A percentile compares a stretch with the other conserved stretches of the same genome.
phyloP scores from a whole-genome alignment of 1,139 yeast species.

The Meyerozyma athensensis region DNA sequence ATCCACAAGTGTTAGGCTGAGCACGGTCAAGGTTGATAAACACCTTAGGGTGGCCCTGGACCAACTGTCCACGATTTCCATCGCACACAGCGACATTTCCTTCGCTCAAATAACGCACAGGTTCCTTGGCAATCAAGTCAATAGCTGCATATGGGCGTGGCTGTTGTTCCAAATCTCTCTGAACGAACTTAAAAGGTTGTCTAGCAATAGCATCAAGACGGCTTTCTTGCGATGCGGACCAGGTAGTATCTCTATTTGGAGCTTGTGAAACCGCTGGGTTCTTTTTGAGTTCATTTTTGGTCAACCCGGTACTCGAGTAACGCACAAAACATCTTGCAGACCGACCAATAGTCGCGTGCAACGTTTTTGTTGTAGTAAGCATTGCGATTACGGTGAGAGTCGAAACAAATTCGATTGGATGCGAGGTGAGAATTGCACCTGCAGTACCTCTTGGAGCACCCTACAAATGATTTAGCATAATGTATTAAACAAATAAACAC shows the following conservation, averaged over 20 bases:
- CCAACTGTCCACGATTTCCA: conserved; percentile 66
- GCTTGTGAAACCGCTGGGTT: conserved; percentile 53
- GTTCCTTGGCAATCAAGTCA: conserved; percentile 72
- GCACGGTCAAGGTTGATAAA: conserved; percentile 78
- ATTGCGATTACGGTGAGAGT: conserved; percentile 1
- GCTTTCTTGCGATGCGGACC: conserved; percentile 69
- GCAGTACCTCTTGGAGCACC: not conserved
- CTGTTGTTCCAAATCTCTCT: conserved; percentile 60
- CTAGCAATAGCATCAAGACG: conserved; percentile 52
- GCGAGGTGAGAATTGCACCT: not conserved
- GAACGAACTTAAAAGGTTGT: conserved; percentile 65
- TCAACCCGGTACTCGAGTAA: conserved; percentile 33
- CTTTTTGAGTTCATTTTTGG: conserved; percentile 31
- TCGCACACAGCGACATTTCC: conserved; percentile 74
- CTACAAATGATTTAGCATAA: not conserved
- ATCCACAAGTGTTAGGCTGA: conserved; percentile 67
- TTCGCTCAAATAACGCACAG: conserved; percentile 55
- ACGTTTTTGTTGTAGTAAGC: not conserved
- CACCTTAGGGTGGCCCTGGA: conserved; percentile 83
- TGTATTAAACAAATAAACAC: conserved; percentile 2
- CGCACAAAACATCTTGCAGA: conserved; percentile 1
- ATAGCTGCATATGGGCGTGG: conserved; percentile 85
- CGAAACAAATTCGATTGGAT: conserved; percentile 3
- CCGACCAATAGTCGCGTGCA: not conserved
- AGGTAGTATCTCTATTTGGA: conserved; percentile 64